A percentile compares a stretch with the other conserved stretches of the same genome.
These are phyloP conservation scores for Nicotiana obtusifolia DNA, from an alignment of 257 asterid species.

Conservation along the genomic window DNA sequence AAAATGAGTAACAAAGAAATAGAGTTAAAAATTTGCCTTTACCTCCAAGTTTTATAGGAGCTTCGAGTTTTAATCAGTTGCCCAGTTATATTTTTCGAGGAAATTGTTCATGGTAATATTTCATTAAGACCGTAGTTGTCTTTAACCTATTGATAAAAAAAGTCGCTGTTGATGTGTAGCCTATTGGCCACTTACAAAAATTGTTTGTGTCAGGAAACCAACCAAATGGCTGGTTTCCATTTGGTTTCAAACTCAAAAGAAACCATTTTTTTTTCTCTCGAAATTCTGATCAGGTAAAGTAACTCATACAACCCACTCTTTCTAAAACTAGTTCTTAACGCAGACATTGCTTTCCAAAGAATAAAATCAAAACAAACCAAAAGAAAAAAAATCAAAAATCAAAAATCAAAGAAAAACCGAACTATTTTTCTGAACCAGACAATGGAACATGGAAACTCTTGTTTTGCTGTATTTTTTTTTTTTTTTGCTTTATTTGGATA, in stretches of 20 bases:
- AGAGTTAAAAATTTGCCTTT: not conserved
- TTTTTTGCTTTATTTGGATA: not conserved
- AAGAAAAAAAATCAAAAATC: too few species aligned
- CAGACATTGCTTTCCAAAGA: not conserved
- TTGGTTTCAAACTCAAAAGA: not conserved
- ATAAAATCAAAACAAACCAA: not conserved
- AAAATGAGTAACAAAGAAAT: not conserved
- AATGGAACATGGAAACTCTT: not conserved
- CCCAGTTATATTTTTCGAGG: not conserved
- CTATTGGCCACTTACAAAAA: not conserved
- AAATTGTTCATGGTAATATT: not conserved
- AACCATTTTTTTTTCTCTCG: not conserved
- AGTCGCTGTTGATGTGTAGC: not conserved
- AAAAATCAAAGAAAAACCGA: not conserved
- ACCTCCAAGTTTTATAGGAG: not conserved
- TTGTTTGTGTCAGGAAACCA: not conserved
- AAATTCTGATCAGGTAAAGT: not conserved
- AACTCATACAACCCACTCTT: not conserved
- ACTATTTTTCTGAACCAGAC: not conserved
- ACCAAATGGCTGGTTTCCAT: not conserved
- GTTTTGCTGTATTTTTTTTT: not conserved
- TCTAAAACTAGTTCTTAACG: not conserved
- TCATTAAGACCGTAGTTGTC: not conserved
- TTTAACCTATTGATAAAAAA: not conserved
- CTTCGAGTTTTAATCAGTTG: not conserved